Evolutionary conservation across 2,329 filamentous ascomycete genomes (phyloP).

Genomic region (Zymoseptoria brevis): DNA sequence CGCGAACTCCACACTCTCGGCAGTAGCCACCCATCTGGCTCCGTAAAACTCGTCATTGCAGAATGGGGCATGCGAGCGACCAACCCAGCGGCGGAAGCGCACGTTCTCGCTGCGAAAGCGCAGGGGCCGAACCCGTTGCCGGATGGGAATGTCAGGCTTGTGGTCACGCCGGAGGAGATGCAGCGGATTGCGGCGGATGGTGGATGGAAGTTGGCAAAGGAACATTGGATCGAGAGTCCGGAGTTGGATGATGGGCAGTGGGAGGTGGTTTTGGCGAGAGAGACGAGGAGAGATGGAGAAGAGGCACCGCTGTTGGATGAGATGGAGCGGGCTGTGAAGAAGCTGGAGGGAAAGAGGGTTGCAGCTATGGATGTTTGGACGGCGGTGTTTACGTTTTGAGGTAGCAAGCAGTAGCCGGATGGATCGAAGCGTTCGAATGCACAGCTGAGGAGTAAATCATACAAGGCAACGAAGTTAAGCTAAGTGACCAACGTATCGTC

Average conservation of each 20-base stretch:
- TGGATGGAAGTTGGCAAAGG: conserved; percentile 34
- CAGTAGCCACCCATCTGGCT: neutral
- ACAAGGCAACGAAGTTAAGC: neutral
- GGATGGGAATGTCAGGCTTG: conserved; percentile 42
- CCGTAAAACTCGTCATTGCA: conserved; percentile 3
- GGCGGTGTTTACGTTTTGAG: conserved; percentile 5
- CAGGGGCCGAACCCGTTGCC: conserved; percentile 37
- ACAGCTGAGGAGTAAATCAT: neutral
- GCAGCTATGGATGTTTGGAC: conserved; percentile 18
- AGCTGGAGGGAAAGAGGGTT: conserved; percentile 3
- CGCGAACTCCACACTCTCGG: neutral
- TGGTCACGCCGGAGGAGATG: conserved; percentile 38
- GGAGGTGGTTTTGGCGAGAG: conserved; percentile 34
- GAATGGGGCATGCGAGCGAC: conserved; percentile 7
- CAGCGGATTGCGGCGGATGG: conserved; percentile 28
- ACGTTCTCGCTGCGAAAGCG: conserved; percentile 46
- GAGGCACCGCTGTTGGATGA: conserved; percentile 23
- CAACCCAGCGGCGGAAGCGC: conserved; percentile 34
- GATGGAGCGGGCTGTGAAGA: conserved; percentile 3
- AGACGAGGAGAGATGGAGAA: conserved; percentile 8
- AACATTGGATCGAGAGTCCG: conserved; percentile 31
- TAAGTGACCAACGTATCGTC: neutral
- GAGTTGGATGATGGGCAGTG: conserved; percentile 40
- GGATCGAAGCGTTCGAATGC: too few relatives aligned
- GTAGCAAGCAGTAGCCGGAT: neutral